Evolutionary conservation across 2,329 filamentous ascomycete genomes (phyloP).

Genomic region (Diplodia intermedia): DNA sequence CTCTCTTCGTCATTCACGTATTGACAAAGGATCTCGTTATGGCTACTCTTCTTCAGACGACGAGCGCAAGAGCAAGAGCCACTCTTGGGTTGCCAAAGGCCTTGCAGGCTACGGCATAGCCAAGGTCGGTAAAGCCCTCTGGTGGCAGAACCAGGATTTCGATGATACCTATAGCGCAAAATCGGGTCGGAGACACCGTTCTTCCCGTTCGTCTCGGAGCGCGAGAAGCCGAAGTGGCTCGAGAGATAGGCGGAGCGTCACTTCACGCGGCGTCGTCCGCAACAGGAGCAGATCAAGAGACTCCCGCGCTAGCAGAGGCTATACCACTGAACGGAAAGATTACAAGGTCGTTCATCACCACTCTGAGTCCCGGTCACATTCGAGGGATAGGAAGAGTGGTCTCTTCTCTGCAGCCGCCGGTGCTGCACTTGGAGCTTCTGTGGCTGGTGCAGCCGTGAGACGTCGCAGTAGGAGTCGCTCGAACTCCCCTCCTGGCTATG

Average conservation of each 20-base stretch:
- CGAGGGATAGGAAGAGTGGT: conserved; percentile 45
- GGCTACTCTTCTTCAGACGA: conserved; percentile 59
- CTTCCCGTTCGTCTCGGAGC: conserved; percentile 42
- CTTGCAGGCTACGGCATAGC: conserved; percentile 62
- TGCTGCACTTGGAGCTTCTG: conserved; percentile 49
- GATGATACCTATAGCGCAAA: conserved; percentile 67
- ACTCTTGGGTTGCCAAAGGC: conserved; percentile 61
- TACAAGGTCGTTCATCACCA: conserved; percentile 44
- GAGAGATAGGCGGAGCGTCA: conserved; percentile 51
- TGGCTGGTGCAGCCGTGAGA: conserved; percentile 43
- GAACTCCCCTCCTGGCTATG: conserved; percentile 41
- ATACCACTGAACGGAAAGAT: conserved; percentile 44
- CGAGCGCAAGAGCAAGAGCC: conserved; percentile 56
- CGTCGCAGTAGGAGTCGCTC: conserved; percentile 43
- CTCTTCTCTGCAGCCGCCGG: conserved; percentile 49
- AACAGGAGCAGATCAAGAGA: conserved; percentile 49
- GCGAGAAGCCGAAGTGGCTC: conserved; percentile 47
- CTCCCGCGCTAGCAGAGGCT: conserved; percentile 42
- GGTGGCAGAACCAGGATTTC: conserved; percentile 60
- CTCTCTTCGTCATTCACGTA: conserved; percentile 50
- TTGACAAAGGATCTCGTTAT: conserved; percentile 68
- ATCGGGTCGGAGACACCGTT: conserved; percentile 54
- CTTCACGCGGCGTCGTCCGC: conserved; percentile 52
- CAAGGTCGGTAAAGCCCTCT: conserved; percentile 61
- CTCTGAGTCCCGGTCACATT: conserved; percentile 54